phyloP scores from a whole-genome alignment of 139 green algal species.

The Astrephomene gubernaculifera region DNA sequence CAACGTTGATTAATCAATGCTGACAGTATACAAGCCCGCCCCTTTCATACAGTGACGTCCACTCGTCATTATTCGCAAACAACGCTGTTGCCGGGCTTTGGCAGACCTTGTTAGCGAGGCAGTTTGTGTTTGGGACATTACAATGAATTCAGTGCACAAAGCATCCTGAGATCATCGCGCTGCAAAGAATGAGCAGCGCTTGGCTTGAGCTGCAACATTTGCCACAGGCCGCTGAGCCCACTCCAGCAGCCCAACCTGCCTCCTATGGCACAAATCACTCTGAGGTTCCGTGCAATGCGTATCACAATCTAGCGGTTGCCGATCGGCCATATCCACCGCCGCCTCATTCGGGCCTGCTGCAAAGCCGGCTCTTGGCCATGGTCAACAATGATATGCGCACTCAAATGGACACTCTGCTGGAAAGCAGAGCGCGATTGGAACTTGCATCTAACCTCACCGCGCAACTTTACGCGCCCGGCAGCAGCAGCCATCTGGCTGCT shows the following conservation, averaged over 20 bases:
- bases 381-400: constrained; percentile 15
- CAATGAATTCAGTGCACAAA: not conserved
- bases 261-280: not conserved
- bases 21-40: not conserved
- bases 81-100: not conserved
- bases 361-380: constrained; percentile 20
- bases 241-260: not conserved
- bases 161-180: not conserved
- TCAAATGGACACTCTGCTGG: constrained; percentile 14
- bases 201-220: not conserved
- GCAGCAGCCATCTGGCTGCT: not conserved
- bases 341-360: not conserved
- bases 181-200: not conserved
- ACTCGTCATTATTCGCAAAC: not conserved
- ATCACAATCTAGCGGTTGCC: too few species aligned
- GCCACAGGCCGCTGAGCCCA: not conserved
- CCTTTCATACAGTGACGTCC: not conserved
- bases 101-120: not conserved
- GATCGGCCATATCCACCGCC: not conserved
- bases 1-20: too few species aligned
- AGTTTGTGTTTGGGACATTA: not conserved
- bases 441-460: constrained; percentile 4
- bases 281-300: too few species aligned
- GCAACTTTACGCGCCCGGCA: not conserved
- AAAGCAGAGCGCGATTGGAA: constrained; percentile 15